Evolutionary conservation across 768 basidiomycete genomes (phyloP).

Genomic region (Psilocybe tampanensis): DNA sequence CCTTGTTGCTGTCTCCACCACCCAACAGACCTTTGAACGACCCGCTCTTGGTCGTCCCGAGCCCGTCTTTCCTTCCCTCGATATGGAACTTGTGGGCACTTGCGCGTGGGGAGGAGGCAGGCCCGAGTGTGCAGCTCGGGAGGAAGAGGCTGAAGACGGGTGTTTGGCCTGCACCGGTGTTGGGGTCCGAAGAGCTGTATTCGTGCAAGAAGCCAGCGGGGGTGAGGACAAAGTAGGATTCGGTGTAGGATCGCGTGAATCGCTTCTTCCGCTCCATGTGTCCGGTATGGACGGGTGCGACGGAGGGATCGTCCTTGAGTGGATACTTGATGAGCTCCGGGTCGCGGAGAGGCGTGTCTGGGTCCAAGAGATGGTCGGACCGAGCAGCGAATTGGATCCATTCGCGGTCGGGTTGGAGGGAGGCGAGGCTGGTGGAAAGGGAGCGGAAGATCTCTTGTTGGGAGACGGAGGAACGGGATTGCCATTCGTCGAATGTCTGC

Average conservation of each 20-base stretch:
- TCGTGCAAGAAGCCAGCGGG: slow-evolving; percentile 97
- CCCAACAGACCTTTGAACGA: slow-evolving; percentile 45
- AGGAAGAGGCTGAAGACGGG: slow-evolving; percentile 91
- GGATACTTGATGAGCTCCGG: slow-evolving; percentile 82
- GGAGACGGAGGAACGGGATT: slow-evolving; percentile 72
- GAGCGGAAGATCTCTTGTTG: slow-evolving; percentile 76
- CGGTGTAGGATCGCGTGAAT: slow-evolving; percentile 84
- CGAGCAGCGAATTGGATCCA: slow-evolving; percentile 96
- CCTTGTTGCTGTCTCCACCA: slow-evolving; percentile 13
- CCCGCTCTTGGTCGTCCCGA: slow-evolving; percentile 56
- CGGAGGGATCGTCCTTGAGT: slow-evolving; percentile 85
- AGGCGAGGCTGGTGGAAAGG: slow-evolving; percentile 74
- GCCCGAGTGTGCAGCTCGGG: slow-evolving; percentile 94
- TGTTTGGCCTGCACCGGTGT: slow-evolving; percentile 42
- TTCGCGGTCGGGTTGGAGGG: slow-evolving; percentile 84
- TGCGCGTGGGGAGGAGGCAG: slow-evolving; percentile 69
- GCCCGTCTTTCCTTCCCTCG: slow-evolving; percentile 86
- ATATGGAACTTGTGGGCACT: slow-evolving; percentile 96
- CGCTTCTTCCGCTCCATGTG: slow-evolving; percentile 94
- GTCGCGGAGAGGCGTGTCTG: slow-evolving; percentile 91
- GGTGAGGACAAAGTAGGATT: slow-evolving; percentile 91
- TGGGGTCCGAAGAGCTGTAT: slow-evolving; percentile 78
- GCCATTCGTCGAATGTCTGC: slow-evolving; percentile 96
- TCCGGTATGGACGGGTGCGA: slow-evolving; percentile 86
- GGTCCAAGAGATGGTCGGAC: slow-evolving; percentile 93